Base-by-base conservation (phyloP, 176 grass and related monocot species). In the Cenchrus americanus region DNA sequence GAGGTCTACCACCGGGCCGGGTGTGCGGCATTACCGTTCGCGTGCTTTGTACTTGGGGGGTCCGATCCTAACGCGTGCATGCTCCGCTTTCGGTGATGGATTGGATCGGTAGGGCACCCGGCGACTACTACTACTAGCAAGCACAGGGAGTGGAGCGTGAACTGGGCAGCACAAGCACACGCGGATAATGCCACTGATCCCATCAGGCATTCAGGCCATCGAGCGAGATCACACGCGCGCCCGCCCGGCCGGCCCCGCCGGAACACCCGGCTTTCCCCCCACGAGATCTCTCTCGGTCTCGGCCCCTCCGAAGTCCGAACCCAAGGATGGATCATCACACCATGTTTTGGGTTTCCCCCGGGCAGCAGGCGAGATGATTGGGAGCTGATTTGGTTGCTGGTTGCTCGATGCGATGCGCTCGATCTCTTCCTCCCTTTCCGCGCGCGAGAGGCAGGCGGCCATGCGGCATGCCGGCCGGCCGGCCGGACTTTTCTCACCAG, bases 361-460 rank as follows among this genome's bases (percentile, higher is more conserved):
- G 66, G 58, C 81, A 10, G 47, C 47, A 49, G 47, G 10, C 47
- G 34, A 69, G 65, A 82, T 86, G 84, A 90, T 90, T 83, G 85
- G 79, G 60, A 83, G 84, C 50, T 79, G 74, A 90, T 86, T 90
- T 72, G 49, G 59, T 58, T 86, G 79, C 66, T 78, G 83, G n/a
- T 37, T 3, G 34, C 34, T 37, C 34, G 27, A 2, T 37, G 34
- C 34, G 3, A 37, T 37, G 34, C 34, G 34, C 1, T 37, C 2
- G 34, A 37, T 3, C 34, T 37, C 34, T 37, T 37, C 60, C 41
- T 3, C 43, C 68, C 3, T 71, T 71, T 50, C 5, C 47, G 37
- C 66, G 26, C 2, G 27, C 6, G 19, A n/a, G 41, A 46, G 27
- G 0, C 27, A 30, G 27, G 27, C 27, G 27, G 27, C 1, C 27